phyloP scores from a whole-genome alignment of 331 rosid genomes.

The Stylosanthes scabra region DNA sequence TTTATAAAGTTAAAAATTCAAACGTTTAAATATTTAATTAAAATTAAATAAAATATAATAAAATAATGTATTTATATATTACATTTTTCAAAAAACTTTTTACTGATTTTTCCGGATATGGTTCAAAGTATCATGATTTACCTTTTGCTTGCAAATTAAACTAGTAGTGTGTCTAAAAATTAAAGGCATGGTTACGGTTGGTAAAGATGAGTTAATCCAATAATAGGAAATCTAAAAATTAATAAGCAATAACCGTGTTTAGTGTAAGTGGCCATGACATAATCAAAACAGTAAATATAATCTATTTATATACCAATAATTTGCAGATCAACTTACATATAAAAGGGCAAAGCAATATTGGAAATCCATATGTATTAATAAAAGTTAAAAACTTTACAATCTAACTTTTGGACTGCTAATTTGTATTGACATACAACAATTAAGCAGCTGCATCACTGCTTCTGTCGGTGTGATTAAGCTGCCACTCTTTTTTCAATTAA shows the following conservation, averaged over 20 bases:
- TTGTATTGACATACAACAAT: conserved; percentile 17
- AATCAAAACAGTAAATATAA: conserved; percentile 6
- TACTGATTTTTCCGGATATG: no score
- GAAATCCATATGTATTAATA: not conserved
- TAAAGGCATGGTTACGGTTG: no score
- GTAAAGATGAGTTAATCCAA: not conserved
- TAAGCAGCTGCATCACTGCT: not conserved
- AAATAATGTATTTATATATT: no score
- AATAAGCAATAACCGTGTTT: not conserved
- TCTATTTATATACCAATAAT: not conserved
- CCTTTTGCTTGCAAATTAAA: no score
- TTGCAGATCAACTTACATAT: not conserved
- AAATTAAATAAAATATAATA: no score
- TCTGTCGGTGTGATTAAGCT: conserved; percentile 3
- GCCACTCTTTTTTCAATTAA: no score
- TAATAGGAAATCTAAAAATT: not conserved
- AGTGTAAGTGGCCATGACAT: conserved; percentile 3
- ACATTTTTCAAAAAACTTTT: no score
- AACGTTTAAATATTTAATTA: no score
- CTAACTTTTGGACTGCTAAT: conserved; percentile 34
- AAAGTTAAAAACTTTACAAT: conserved; percentile 24
- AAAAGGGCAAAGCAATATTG: conserved; percentile 21
- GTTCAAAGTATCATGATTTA: no score
- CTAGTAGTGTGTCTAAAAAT: no score
- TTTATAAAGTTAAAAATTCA: no score